Conservation (phyloP, 2,329 filamentous ascomycete genomes). For the Ambrosiella xylebori region DNA sequence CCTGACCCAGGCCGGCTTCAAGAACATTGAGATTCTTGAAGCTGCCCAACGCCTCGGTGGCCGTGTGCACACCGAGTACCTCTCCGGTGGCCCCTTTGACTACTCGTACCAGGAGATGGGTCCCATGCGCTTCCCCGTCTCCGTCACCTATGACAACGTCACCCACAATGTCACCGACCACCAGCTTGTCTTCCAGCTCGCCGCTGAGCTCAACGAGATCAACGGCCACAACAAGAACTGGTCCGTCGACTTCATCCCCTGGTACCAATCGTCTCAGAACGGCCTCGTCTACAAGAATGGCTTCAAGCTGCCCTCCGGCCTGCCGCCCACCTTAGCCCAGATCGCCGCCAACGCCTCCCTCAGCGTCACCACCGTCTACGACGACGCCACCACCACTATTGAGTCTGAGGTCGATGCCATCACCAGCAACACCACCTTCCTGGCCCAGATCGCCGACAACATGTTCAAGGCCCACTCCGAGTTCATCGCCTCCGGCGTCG, state of each 20-base stretch:
- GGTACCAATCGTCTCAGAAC: constrained; percentile 39
- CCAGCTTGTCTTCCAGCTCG: constrained; percentile 47
- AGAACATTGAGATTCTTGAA: constrained; percentile 45
- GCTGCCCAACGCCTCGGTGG: constrained; percentile 43
- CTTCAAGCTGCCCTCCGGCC: constrained; percentile 31
- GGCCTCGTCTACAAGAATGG: constrained; percentile 31
- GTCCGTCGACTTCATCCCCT: constrained; percentile 43
- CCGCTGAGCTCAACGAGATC: constrained; percentile 38
- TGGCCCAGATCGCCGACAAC: constrained; percentile 23
- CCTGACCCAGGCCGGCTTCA: constrained; percentile 35
- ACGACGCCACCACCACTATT: constrained; percentile 17
- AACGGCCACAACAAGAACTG: constrained; percentile 33
- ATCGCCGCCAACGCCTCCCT: constrained; percentile 28
- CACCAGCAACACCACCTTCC: constrained; percentile 16
- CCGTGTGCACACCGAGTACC: constrained; percentile 45
- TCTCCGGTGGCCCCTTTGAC: constrained; percentile 40
- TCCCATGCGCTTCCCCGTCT: constrained; percentile 45
- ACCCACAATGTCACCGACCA: constrained; percentile 44
- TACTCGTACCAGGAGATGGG: constrained; percentile 54
- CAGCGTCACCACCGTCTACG: constrained; percentile 12
- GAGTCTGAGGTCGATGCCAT: constrained; percentile 14
- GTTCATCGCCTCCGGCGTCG: constrained; percentile 27
- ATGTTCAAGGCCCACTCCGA: constrained; percentile 26
- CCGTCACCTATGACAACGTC: constrained; percentile 34
- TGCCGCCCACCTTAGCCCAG: constrained; percentile 33